Percentiles rank a stretch among this genome's conserved stretches.
Evolutionary conservation across 164 flowering plant species (phyloP).

Genomic region (Tetrastigma voinierianum): DNA sequence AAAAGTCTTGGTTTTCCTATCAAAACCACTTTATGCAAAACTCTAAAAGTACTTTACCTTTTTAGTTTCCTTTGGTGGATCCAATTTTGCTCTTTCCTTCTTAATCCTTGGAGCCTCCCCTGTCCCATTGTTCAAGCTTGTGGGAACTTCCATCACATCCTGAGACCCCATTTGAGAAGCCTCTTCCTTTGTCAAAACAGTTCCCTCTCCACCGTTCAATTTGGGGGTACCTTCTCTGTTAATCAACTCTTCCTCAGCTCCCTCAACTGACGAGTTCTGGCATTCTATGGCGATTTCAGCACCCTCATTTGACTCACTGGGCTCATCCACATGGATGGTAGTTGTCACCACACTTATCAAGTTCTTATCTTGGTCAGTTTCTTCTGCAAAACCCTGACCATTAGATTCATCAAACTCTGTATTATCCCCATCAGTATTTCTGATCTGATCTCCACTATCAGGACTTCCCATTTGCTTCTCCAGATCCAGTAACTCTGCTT

Average conservation of each 20-base stretch:
- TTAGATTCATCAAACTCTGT: conserved; percentile 17
- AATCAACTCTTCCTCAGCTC: conserved; percentile 23
- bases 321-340: conserved; percentile 20
- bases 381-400: conserved; percentile 24
- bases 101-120: conserved; percentile 11
- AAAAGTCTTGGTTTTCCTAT: background rate
- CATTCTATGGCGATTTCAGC: conserved; percentile 12
- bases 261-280: conserved; percentile 25
- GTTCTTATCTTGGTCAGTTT: conserved; percentile 17
- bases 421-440: conserved; percentile 13
- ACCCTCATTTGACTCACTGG: conserved; percentile 17
- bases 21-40: background rate
- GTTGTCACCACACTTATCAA: conserved; percentile 13
- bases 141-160: conserved; percentile 8
- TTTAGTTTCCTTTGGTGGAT: conserved; percentile 31
- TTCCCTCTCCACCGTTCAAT: conserved; percentile 22
- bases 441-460: conserved; percentile 18
- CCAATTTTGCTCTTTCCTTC: conserved; percentile 25
- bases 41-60: conserved; percentile 38
- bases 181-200: conserved; percentile 23
- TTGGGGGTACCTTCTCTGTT: conserved; percentile 14
- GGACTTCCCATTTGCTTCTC: conserved; percentile 34
- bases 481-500: conserved; percentile 58
- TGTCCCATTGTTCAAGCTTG: conserved; percentile 12
- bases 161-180: conserved; percentile 12